Conservation (phyloP, 73 alveolate species). For the Tetrahymena elliotti region DNA sequence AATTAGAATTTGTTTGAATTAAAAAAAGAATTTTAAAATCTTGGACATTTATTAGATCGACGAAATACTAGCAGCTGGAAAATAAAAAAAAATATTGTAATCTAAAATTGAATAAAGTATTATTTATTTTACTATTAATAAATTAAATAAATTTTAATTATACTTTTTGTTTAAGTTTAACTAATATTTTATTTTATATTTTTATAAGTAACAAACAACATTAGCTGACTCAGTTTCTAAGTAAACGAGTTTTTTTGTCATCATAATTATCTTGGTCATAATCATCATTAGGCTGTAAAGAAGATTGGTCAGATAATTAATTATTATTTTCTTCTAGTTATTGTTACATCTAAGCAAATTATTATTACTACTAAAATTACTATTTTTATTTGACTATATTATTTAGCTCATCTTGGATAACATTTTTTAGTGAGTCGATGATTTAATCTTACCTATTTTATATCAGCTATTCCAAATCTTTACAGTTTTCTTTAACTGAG, state of each 20-base stretch:
- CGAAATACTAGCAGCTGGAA: no score
- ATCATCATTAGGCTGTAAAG: neutral
- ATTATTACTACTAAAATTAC: neutral
- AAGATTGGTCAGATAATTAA: neutral
- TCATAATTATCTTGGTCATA: neutral
- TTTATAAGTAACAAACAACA: no score
- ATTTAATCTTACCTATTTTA: neutral
- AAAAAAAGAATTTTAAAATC: no score
- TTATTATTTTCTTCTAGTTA: neutral
- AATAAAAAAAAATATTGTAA: no score
- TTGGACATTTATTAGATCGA: no score
- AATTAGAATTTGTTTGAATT: no score
- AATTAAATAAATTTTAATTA: no score
- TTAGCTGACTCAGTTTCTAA: neutral
- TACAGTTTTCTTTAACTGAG: conserved; percentile 1
- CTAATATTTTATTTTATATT: no score
- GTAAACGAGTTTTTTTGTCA: neutral
- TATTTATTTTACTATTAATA: no score
- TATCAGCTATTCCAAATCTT: neutral
- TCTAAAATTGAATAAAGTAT: no score
- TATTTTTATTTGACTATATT: conserved; percentile 3
- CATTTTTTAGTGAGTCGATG: neutral
- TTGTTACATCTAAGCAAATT: neutral
- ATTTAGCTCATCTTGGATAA: conserved; percentile 5
- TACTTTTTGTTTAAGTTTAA: no score